Evolutionary conservation across 495 filamentous ascomycete species (phyloP).

Genomic region (Aspergillus sclerotiicarbonarius): DNA sequence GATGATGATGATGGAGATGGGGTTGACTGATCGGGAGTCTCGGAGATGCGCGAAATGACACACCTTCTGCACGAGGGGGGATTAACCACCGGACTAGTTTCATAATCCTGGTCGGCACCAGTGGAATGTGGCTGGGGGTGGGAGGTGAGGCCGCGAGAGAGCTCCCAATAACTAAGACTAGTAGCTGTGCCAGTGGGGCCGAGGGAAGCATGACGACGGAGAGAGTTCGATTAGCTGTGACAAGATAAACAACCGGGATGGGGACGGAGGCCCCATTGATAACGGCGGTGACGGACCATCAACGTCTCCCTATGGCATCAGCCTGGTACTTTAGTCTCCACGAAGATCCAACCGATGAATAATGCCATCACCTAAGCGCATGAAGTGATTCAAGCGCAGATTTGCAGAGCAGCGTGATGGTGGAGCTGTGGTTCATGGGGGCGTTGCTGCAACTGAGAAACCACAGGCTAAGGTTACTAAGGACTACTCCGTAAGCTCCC

Average conservation of each 20-base stretch:
- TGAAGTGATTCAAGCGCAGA: background rate
- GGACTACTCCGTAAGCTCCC: conserved; percentile 5
- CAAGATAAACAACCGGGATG: background rate
- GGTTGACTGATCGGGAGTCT: background rate
- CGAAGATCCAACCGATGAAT: background rate
- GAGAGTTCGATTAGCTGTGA: background rate
- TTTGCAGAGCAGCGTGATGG: background rate
- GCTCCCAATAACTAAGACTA: background rate
- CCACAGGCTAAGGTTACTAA: background rate
- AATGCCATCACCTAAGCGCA: background rate
- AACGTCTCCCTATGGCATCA: too few species aligned
- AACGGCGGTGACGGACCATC: background rate
- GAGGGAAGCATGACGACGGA: background rate
- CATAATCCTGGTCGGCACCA: background rate
- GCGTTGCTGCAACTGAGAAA: too few species aligned
- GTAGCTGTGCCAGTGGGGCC: background rate
- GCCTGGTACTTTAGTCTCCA: background rate
- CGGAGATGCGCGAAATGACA: background rate
- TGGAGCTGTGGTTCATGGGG: background rate
- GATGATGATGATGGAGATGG: background rate
- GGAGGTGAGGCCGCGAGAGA: background rate
- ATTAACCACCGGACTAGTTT: background rate
- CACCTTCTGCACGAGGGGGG: background rate
- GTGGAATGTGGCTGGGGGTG: background rate
- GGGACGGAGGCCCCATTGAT: background rate